Evolutionary conservation across 345 rosid genomes (phyloP).

Genomic region (Hevea brasiliensis): DNA sequence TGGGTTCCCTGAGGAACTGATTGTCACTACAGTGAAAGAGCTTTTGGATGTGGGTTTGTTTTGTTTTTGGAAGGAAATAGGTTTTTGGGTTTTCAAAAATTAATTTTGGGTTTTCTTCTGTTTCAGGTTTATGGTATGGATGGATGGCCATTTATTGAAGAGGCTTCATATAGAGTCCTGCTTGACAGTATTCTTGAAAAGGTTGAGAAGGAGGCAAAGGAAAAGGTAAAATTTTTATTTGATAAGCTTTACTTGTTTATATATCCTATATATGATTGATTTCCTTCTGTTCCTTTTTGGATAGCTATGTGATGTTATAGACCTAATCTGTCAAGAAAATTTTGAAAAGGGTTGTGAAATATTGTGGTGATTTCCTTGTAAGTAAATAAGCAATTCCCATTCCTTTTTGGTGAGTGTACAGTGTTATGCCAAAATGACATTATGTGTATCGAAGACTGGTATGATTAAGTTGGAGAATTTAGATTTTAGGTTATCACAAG

Average conservation of each 20-base stretch:
- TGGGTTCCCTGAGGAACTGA: conserved; percentile 30
- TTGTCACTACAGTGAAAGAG: conserved; percentile 27
- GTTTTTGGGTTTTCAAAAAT: not conserved
- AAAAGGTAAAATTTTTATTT: conserved; percentile 23
- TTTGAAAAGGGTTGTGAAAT: too few relatives aligned
- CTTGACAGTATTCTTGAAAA: conserved; percentile 41
- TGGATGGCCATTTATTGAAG: conserved; percentile 54
- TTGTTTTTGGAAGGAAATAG: not conserved
- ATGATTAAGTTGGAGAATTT: not conserved
- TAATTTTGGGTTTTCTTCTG: conserved; percentile 3
- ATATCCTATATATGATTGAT: not conserved
- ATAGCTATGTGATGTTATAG: not conserved
- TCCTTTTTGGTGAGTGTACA: too few relatives aligned
- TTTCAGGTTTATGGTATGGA: conserved; percentile 40
- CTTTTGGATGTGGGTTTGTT: conserved; percentile 38
- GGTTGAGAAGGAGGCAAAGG: conserved; percentile 15
- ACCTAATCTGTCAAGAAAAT: not conserved
- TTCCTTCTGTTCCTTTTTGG: not conserved
- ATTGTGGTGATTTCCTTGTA: too few relatives aligned
- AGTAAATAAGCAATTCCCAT: too few relatives aligned
- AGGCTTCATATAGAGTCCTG: conserved; percentile 33
- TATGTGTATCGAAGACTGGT: not conserved
- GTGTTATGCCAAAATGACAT: not conserved
- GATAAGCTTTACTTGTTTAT: not conserved
- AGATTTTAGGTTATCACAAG: too few relatives aligned